A percentile compares a stretch with the other conserved stretches of the same genome.
Evolutionary conservation across 768 basidiomycete species (phyloP).

Genomic region (Gymnopilus junonius): DNA sequence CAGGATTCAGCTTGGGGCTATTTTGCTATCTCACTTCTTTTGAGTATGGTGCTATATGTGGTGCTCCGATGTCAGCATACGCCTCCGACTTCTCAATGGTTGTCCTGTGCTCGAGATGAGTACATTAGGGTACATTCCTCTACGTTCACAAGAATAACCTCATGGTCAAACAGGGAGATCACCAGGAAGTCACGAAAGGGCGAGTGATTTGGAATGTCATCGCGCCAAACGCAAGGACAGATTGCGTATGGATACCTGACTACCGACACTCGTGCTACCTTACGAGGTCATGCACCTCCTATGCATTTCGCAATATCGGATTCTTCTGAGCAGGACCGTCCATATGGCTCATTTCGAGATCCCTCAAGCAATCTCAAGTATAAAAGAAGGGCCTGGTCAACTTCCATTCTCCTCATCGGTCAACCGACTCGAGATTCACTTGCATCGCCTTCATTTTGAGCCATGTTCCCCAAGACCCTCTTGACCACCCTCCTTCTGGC

Average conservation of each 20-base stretch:
- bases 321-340: slow-evolving; percentile 11
- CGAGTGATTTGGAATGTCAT: neutral
- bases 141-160: neutral
- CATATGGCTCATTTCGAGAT: slow-evolving; percentile 14
- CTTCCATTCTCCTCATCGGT: slow-evolving; percentile 14
- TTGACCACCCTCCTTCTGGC: slow-evolving; percentile 51
- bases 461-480: slow-evolving; percentile 35
- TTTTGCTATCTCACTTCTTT: neutral
- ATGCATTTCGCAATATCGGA: slow-evolving; percentile 9
- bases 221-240: slow-evolving; percentile 5
- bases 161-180: neutral
- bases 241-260: slow-evolving; percentile 13
- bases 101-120: neutral
- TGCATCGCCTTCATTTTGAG: slow-evolving; percentile 15
- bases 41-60: neutral
- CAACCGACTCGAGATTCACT: slow-evolving; percentile 16
- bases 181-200: neutral
- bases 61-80: neutral
- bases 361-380: neutral
- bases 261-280: slow-evolving; percentile 15
- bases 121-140: neutral
- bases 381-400: slow-evolving; percentile 17
- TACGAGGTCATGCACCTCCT: slow-evolving; percentile 19
- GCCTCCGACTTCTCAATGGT: neutral
- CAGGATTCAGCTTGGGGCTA: neutral